phyloP scores from a whole-genome alignment of 768 basidiomycete species.

The Tylopilus cervinicoccineus region DNA sequence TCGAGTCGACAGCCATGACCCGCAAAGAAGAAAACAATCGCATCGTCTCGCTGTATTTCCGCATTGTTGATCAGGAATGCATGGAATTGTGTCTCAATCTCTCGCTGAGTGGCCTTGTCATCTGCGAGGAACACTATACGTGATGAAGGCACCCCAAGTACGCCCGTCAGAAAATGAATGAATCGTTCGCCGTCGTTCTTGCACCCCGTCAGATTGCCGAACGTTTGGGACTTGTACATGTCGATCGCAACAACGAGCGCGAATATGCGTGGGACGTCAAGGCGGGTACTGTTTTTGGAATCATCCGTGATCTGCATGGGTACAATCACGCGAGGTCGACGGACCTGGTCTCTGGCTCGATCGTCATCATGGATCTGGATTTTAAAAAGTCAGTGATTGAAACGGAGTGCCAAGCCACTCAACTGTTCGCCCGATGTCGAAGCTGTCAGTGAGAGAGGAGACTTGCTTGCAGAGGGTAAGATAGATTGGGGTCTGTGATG shows the following conservation, averaged over 20 bases:
- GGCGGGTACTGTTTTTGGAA: neutral
- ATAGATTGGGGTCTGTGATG: neutral
- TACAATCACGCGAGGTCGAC: neutral
- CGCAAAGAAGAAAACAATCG: slow-evolving; percentile 18
- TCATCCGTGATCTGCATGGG: neutral
- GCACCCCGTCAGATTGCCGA: slow-evolving; percentile 9
- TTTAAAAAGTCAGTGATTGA: neutral
- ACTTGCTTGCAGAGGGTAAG: neutral
- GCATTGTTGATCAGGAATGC: slow-evolving; percentile 10
- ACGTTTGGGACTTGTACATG: neutral
- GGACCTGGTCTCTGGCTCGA: slow-evolving; percentile 1
- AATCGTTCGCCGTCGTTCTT: slow-evolving; percentile 17
- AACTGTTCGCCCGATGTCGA: slow-evolving; percentile 9
- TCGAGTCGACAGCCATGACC: slow-evolving; percentile 12
- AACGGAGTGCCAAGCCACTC: neutral
- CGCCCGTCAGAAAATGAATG: slow-evolving; percentile 4
- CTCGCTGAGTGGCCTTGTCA: slow-evolving; percentile 8
- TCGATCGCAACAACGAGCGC: slow-evolving; percentile 18
- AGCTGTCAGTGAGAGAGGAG: neutral
- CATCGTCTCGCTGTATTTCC: slow-evolving; percentile 10
- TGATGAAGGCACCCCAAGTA: slow-evolving; percentile 10
- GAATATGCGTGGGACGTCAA: slow-evolving; percentile 12
- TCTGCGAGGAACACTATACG: slow-evolving; percentile 16
- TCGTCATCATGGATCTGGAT: slow-evolving; percentile 5
- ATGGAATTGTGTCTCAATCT: slow-evolving; percentile 5